Conservation (phyloP, 129 eudicot genomes). For the Gnaphalium uliginosum region DNA sequence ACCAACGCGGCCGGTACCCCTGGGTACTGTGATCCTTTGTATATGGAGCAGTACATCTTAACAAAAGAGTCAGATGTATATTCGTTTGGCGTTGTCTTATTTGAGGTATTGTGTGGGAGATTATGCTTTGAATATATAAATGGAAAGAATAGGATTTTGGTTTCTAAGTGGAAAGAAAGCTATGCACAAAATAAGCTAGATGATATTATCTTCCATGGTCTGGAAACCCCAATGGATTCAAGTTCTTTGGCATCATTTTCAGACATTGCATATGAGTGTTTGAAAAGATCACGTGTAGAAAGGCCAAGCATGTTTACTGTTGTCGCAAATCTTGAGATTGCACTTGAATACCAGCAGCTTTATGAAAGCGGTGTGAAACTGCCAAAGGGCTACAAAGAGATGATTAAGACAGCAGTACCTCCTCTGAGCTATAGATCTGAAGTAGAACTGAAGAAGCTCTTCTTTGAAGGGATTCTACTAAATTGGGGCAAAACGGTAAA, state of each 20-base stretch:
- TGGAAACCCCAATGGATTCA: neutral
- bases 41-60: neutral
- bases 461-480: neutral
- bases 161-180: neutral
- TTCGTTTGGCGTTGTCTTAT: neutral
- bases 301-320: neutral
- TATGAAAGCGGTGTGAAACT: neutral
- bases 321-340: conserved; percentile 1
- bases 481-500: neutral
- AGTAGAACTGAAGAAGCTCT: neutral
- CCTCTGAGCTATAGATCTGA: conserved; percentile 4
- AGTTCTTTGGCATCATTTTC: neutral
- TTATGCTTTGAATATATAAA: neutral
- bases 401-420: neutral
- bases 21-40: neutral
- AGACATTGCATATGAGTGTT: neutral
- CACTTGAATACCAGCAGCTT: neutral
- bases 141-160: neutral
- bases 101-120: neutral
- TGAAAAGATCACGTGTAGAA: neutral
- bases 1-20: neutral
- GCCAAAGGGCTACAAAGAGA: neutral
- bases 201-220: neutral
- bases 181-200: neutral
- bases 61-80: neutral